Conservation (phyloP, 2,329 filamentous ascomycete genomes). For the Calonectria hawksworthii region DNA sequence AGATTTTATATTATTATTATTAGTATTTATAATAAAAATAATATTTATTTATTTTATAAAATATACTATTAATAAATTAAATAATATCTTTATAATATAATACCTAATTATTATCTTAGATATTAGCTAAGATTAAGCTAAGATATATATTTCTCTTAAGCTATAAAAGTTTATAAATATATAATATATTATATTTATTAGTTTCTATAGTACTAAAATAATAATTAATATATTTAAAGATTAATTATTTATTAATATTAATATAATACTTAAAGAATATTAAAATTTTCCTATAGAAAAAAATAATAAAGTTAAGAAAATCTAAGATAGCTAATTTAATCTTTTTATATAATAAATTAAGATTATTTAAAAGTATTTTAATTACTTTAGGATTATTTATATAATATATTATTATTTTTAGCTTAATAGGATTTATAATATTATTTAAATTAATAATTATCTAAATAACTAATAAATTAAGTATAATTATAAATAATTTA, state of each 20-base stretch:
- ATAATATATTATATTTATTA: background rate
- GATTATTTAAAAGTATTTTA: background rate
- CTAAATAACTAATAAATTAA: conserved; percentile 21
- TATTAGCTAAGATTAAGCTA: background rate
- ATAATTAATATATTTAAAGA: background rate
- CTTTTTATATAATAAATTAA: conserved; percentile 15
- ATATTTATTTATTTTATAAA: conserved; percentile 5
- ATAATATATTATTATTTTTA: background rate
- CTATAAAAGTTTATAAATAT: conserved; percentile 14
- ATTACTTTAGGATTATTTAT: background rate
- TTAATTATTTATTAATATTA: background rate
- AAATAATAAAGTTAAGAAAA: conserved; percentile 9
- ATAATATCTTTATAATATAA: background rate
- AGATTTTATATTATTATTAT: too few species aligned
- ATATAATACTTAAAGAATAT: conserved; percentile 11
- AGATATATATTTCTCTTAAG: conserved; percentile 7
- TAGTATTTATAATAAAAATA: background rate
- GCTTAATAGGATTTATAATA: conserved; percentile 17
- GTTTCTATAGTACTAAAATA: conserved; percentile 3
- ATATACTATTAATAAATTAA: conserved; percentile 12
- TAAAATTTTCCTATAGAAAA: conserved; percentile 7
- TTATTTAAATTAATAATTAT: conserved; percentile 28
- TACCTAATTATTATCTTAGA: background rate
- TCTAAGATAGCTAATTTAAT: conserved; percentile 11
- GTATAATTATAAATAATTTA: conserved; percentile 14